These are phyloP conservation scores for Agaricus subrufescens DNA, from an alignment of 768 basidiomycete genomes.

Conservation along the genomic window DNA sequence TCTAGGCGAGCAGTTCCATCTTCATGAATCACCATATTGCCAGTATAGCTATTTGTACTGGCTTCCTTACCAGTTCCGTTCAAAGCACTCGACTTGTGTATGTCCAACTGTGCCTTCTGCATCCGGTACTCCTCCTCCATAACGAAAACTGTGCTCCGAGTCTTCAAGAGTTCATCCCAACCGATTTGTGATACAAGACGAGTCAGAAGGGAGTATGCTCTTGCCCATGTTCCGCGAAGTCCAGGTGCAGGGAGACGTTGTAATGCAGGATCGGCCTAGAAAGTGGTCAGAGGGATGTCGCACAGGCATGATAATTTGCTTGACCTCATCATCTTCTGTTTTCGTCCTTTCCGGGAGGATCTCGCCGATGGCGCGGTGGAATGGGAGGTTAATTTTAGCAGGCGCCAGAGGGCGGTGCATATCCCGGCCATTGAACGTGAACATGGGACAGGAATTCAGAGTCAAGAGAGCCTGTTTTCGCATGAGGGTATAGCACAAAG, in stretches of 20 bases:
- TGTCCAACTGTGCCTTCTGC: constrained; percentile 83
- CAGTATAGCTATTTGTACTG: constrained; percentile 26
- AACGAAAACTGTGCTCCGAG: constrained; percentile 92
- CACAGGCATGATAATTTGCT: not conserved
- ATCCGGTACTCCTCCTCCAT: constrained; percentile 99
- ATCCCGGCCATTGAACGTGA: constrained; percentile 97
- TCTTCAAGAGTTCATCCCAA: constrained; percentile 97
- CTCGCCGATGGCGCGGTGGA: constrained; percentile 80
- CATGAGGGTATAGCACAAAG: not conserved
- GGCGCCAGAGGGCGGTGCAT: constrained; percentile 81
- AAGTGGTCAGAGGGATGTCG: not conserved
- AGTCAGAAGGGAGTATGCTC: constrained; percentile 88
- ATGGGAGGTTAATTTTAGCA: constrained; percentile 78
- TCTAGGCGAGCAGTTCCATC: constrained; percentile 52
- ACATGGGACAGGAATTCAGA: constrained; percentile 99
- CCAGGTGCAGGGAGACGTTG: constrained; percentile 94
- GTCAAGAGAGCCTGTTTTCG: constrained; percentile 68
- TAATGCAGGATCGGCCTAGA: constrained; percentile 88
- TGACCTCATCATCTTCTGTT: constrained; percentile 81
- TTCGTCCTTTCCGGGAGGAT: constrained; percentile 82
- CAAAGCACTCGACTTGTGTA: constrained; percentile 34
- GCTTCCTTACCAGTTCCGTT: constrained; percentile 17
- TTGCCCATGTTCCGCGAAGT: constrained; percentile 92
- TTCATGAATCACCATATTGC: constrained; percentile 51
- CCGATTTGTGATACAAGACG: constrained; percentile 92